Conservation (phyloP, 768 basidiomycete species). For the Fomitopsis serialis region DNA sequence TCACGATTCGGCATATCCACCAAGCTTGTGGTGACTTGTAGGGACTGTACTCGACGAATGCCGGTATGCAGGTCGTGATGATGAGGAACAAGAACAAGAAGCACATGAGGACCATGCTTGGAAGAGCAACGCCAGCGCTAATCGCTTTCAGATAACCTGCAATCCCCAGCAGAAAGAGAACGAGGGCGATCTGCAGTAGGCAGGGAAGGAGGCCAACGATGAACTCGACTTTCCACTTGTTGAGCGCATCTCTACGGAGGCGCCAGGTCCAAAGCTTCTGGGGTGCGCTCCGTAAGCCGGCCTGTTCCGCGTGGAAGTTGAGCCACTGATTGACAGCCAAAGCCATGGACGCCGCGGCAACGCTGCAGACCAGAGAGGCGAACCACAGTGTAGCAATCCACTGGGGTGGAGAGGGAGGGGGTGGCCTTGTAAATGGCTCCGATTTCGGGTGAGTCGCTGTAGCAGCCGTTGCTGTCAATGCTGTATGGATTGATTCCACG, state of each 20-base stretch:
- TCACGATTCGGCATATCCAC: neutral
- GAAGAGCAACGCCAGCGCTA: constrained; percentile 5
- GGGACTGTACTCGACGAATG: constrained; percentile 4
- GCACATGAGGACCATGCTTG: constrained; percentile 1
- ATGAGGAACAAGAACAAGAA: neutral
- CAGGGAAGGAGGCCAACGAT: constrained; percentile 12
- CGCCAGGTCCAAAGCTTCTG: constrained; percentile 18
- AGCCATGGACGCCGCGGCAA: constrained; percentile 19
- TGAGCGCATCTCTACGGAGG: constrained; percentile 17
- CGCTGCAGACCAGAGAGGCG: constrained; percentile 18
- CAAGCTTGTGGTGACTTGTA: constrained; percentile 12
- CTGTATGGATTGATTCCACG: neutral
- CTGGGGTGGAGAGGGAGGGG: neutral
- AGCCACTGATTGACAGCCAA: constrained; percentile 24
- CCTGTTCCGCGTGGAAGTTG: constrained; percentile 12
- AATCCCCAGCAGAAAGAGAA: constrained; percentile 15
- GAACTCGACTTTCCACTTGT: constrained; percentile 11
- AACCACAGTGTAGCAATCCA: constrained; percentile 19
- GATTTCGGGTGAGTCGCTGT: neutral
- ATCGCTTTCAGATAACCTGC: constrained; percentile 16
- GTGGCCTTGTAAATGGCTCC: neutral
- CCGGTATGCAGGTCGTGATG: constrained; percentile 4
- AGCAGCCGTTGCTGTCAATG: neutral
- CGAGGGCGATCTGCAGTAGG: constrained; percentile 12
- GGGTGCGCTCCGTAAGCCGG: constrained; percentile 12